Percentiles rank a stretch among this genome's conserved stretches.
Conservation (phyloP, 2,329 filamentous ascomycete genomes). For the Scytalidium sp. region DNA sequence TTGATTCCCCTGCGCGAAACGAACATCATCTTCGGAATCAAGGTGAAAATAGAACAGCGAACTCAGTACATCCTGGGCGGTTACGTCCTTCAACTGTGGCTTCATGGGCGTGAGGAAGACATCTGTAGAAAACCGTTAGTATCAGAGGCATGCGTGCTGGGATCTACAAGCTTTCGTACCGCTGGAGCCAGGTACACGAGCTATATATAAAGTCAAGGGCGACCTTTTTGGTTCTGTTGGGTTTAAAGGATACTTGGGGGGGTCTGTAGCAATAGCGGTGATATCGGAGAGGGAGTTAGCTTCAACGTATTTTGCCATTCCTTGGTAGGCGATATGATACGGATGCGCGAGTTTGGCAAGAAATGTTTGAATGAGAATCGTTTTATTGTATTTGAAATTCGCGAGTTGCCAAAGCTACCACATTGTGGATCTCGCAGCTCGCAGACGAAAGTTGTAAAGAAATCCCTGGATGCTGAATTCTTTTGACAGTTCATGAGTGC, state of each 20-base stretch:
- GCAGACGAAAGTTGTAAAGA: too few species aligned
- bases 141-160: constrained; percentile 11
- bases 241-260: constrained; percentile 79
- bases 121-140: constrained; percentile 52
- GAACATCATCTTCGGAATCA: constrained; percentile 56
- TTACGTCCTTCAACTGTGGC: constrained; percentile 84
- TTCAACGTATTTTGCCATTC: constrained; percentile 49
- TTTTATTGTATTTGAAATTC: too few species aligned
- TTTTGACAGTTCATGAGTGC: too few species aligned
- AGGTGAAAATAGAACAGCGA: constrained; percentile 92
- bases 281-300: constrained; percentile 80
- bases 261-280: constrained; percentile 78
- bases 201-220: constrained; percentile 83
- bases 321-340: not conserved
- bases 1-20: constrained; percentile 30
- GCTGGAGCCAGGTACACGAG: constrained; percentile 85
- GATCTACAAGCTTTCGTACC: constrained; percentile 49
- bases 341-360: too few species aligned
- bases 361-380: too few species aligned
- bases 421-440: too few species aligned
- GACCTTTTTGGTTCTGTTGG: constrained; percentile 66
- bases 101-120: constrained; percentile 90
- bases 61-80: constrained; percentile 78
- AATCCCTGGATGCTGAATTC: not conserved
- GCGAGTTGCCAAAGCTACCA: too few species aligned